Conservation (phyloP, 495 filamentous ascomycete species). For the Neurospora sp. region DNA sequence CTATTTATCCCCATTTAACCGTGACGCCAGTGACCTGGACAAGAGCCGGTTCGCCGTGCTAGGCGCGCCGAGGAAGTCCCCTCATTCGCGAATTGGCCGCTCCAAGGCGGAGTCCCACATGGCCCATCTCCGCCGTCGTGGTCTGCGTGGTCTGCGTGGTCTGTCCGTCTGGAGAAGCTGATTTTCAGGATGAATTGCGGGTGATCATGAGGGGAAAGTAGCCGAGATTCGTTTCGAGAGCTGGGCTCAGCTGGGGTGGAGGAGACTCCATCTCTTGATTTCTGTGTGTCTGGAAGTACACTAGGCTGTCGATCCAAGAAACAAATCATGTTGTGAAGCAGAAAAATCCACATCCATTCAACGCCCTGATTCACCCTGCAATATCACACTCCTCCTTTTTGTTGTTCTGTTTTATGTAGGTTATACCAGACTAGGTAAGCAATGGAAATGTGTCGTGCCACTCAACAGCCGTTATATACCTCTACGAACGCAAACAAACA, state of each 20-base stretch:
- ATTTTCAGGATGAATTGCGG: background rate
- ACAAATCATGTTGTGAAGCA: background rate
- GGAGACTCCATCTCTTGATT: background rate
- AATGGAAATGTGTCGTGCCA: background rate
- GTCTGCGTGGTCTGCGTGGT: background rate
- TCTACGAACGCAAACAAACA: background rate
- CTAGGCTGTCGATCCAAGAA: background rate
- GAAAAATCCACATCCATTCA: background rate
- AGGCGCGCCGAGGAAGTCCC: background rate
- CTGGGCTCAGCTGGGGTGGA: background rate
- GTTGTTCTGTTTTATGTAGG: background rate
- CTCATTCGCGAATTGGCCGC: background rate
- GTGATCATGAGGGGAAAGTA: background rate
- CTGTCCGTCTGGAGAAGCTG: background rate
- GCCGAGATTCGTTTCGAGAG: background rate
- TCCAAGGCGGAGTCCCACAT: background rate
- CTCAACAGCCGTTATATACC: background rate
- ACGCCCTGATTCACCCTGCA: background rate
- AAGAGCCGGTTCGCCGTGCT: background rate
- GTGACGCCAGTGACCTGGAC: constrained; percentile 15
- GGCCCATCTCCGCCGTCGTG: background rate
- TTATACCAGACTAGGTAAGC: background rate
- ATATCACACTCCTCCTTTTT: background rate
- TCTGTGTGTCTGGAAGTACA: background rate
- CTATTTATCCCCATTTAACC: constrained; percentile 43